phyloP scores from a whole-genome alignment of 768 basidiomycete genomes.

The Psilocybe cubensis region DNA sequence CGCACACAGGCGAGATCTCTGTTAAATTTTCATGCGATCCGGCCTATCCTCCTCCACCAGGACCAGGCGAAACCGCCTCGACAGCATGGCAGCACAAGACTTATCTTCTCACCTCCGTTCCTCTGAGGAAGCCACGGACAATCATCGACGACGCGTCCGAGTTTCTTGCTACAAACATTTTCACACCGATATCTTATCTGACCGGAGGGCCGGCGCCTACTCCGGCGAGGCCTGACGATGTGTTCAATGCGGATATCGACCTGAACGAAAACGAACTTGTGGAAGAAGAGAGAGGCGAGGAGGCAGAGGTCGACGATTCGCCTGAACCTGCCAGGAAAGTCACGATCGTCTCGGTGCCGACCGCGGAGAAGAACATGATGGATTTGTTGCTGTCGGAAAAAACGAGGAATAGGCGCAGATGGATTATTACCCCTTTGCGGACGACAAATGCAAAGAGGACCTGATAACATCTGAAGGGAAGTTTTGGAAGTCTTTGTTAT shows the following conservation, averaged over 20 bases:
- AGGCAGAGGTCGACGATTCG: conserved; percentile 80
- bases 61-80: conserved; percentile 28
- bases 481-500: not conserved
- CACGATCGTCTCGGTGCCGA: conserved; percentile 46
- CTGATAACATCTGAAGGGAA: conserved; percentile 5
- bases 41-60: conserved; percentile 48
- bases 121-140: conserved; percentile 66
- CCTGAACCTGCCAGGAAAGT: conserved; percentile 57
- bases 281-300: conserved; percentile 79
- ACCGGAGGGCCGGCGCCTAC: conserved; percentile 36
- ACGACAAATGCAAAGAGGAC: conserved; percentile 39
- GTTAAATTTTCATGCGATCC: conserved; percentile 69
- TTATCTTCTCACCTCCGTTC: conserved; percentile 69
- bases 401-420: conserved; percentile 39
- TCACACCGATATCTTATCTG: conserved; percentile 59
- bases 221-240: conserved; percentile 65
- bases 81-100: conserved; percentile 59
- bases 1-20: conserved; percentile 58
- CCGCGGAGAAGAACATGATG: conserved; percentile 30
- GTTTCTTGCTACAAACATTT: conserved; percentile 64
- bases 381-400: conserved; percentile 31
- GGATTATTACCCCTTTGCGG: conserved; percentile 42
- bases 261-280: conserved; percentile 77
- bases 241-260: conserved; percentile 71
- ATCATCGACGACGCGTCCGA: conserved; percentile 74